Evolutionary conservation across 1,284 basidiomycete species (phyloP).

Genomic region (Coriolopsis trogii): DNA sequence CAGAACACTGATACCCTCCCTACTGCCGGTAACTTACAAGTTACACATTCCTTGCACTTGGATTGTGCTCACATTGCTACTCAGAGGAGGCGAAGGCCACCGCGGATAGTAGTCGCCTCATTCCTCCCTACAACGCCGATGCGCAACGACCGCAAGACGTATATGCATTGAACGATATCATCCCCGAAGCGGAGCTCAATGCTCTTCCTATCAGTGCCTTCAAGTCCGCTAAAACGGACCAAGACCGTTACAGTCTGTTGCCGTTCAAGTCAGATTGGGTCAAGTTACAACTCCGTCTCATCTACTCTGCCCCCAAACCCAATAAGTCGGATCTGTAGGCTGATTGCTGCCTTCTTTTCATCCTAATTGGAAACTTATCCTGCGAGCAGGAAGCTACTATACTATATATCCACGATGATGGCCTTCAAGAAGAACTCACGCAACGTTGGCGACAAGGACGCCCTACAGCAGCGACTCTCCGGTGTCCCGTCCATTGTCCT

Average conservation of each 20-base stretch:
- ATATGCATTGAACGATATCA: conserved; percentile 77
- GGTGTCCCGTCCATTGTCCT: conserved; percentile 66
- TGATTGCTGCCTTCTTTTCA: no score
- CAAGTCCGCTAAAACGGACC: conserved; percentile 49
- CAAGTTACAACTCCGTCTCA: conserved; percentile 54
- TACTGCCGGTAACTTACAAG: conserved; percentile 54
- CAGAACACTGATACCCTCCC: conserved; percentile 69
- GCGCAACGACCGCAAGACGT: conserved; percentile 72
- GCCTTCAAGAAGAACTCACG: conserved; percentile 58
- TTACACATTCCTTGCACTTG: background rate
- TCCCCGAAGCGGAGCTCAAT: conserved; percentile 79
- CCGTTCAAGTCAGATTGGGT: conserved; percentile 74
- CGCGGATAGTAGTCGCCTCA: conserved; percentile 66
- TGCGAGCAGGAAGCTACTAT: conserved; percentile 63
- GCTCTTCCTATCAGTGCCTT: conserved; percentile 58
- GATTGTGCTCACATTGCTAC: conserved; percentile 4
- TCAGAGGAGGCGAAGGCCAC: conserved; percentile 66
- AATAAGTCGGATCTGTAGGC: conserved; percentile 62
- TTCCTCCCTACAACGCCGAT: conserved; percentile 71
- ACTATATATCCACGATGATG: conserved; percentile 81
- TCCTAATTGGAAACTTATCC: background rate
- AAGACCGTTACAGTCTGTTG: conserved; percentile 57
- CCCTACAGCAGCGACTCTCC: conserved; percentile 56
- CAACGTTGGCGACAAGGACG: conserved; percentile 51
- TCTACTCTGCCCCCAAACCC: conserved; percentile 48